Evolutionary conservation across 768 basidiomycete species (phyloP).

Genomic region (Lentinula boryana): DNA sequence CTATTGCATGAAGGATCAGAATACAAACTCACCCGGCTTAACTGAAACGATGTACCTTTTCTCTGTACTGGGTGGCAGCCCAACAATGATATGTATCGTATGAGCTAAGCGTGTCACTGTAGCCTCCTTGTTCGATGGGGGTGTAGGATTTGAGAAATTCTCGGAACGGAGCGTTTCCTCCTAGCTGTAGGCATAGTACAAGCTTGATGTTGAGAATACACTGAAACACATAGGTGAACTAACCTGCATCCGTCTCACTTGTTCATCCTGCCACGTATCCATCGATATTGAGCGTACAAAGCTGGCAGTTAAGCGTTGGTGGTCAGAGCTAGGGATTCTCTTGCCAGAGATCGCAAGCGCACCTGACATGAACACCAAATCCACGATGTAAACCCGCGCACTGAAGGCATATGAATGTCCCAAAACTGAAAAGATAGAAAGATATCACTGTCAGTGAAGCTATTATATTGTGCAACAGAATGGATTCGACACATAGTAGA

Average conservation of each 20-base stretch:
- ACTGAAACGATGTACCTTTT: conserved; percentile 56
- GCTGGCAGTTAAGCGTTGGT: conserved; percentile 32
- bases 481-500: too few relatives aligned
- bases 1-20: conserved; percentile 35
- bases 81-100: conserved; percentile 88
- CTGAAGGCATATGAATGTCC: conserved; percentile 88
- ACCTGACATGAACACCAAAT: conserved; percentile 92
- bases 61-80: conserved; percentile 92
- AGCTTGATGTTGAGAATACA: neutral
- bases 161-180: conserved; percentile 82
- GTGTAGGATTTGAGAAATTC: conserved; percentile 70
- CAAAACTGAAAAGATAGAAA: conserved; percentile 43
- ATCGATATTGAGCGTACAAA: conserved; percentile 93
- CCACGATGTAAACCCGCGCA: conserved; percentile 81
- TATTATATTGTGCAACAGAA: neutral
- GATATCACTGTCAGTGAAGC: conserved; percentile 7
- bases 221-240: conserved; percentile 12
- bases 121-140: conserved; percentile 63
- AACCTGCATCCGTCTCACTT: conserved; percentile 88
- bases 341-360: conserved; percentile 14
- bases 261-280: conserved; percentile 94
- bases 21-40: neutral
- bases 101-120: conserved; percentile 51
- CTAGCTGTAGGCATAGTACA: conserved; percentile 44
- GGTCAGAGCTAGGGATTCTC: conserved; percentile 13